Evolutionary conservation across 371 early-diverging fungal species (phyloP), one percentile per base, ranked within the genome.

Genomic region (Mucor circinelloides): DNA sequence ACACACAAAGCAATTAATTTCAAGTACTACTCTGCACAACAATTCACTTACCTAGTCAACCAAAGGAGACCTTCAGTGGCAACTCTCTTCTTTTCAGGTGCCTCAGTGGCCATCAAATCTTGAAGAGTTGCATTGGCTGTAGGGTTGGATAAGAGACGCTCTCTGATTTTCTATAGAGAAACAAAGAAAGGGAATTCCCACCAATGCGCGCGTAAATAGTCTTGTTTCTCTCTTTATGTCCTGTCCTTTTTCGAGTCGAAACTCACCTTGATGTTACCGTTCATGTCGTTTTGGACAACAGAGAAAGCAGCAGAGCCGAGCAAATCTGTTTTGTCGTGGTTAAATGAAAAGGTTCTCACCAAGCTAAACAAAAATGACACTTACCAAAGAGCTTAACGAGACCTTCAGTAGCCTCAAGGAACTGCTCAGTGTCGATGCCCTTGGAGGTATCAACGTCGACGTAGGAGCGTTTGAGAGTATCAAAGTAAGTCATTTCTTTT

Each of bases 1-100:
- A 52, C 8, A 13, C 28, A 17, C 6, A 23, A 48, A 25, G 6
- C 30, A 55, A 55, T 55, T 27, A 55, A 55, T 27, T 12, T 30
- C 31, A 28, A 27, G 55, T 31, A 15, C 31, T 15, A 55, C 55
- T 55, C 15, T 50, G 25, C 50, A 50, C 50, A 12, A 25, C 50
- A 50, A 25, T 44, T 55, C 21, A 58, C 72, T 65, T 86, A 90
- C 92, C 96, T 88, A 70, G 91, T 92, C 59, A 98, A 87, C 98
- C 98, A 98, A 71, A 98, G 82, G 44, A 98, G 88, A 15, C 95
- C 96, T 75, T 95, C 93, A 27, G 95, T 93, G 48, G 96, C 97
- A 7, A 87, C 87, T 66, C 89, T 86, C 78, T 93, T 92, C 79
- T 92, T 90, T 67, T 89, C 90, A 30, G 73, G 83, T 7, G 87